Conservation (phyloP, 1,139 yeast species). For the Candida freyschussii region DNA sequence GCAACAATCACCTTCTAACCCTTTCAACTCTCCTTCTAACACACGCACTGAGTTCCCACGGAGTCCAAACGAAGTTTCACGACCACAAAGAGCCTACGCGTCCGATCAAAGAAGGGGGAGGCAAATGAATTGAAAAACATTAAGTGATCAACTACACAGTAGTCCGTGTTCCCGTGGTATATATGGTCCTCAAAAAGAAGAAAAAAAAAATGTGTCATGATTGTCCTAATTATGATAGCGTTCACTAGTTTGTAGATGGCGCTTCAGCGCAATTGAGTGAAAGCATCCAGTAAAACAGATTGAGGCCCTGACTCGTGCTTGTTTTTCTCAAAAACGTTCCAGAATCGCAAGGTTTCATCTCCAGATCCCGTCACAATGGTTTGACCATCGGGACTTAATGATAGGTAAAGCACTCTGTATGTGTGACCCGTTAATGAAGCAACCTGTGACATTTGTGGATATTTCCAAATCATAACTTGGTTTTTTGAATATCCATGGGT, state of each 20-base stretch:
- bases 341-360: slow-evolving; percentile 89
- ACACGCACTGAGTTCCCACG: no score
- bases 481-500: slow-evolving; percentile 94
- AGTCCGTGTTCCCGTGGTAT: no score
- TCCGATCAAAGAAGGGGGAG: slow-evolving; percentile 5
- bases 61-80: neutral
- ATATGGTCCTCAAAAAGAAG: slow-evolving; percentile 1
- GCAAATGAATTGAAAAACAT: neutral
- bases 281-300: slow-evolving; percentile 71
- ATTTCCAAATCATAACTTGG: slow-evolving; percentile 92
- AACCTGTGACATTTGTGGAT: slow-evolving; percentile 86
- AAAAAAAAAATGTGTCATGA: neutral
- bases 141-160: no score
- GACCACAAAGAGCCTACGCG: slow-evolving; percentile 9
- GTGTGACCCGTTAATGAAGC: slow-evolving; percentile 95
- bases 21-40: no score
- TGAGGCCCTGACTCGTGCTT: slow-evolving; percentile 50
- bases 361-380: slow-evolving; percentile 99
- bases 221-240: neutral
- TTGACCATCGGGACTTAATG: slow-evolving; percentile 95
- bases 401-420: slow-evolving; percentile 80
- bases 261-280: slow-evolving; percentile 56
- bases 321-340: slow-evolving; percentile 86
- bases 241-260: neutral
- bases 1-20: no score